A percentile compares a stretch with the other conserved stretches of the same genome.
Evolutionary conservation across 306 rosid genomes (phyloP).

Genomic region (Rubus idaeus): DNA sequence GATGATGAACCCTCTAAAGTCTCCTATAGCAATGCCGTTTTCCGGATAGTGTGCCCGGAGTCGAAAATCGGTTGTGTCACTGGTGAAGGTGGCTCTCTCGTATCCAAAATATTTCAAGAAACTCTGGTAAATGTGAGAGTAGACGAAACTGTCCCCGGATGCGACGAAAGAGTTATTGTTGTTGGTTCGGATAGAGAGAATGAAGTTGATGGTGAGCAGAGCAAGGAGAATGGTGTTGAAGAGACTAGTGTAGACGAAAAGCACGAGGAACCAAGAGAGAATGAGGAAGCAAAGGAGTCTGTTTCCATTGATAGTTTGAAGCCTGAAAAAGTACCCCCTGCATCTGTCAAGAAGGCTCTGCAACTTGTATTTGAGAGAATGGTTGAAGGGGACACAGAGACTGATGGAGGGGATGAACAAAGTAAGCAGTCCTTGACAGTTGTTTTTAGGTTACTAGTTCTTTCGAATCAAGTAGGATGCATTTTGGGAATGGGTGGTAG

Average conservation of each 20-base stretch:
- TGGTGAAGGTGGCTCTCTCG: slow-evolving; percentile 59
- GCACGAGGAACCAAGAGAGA: neutral
- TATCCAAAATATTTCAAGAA: slow-evolving; percentile 62
- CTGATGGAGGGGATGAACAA: slow-evolving; percentile 48
- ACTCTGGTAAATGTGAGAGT: slow-evolving; percentile 62
- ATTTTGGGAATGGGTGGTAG: slow-evolving; percentile 89
- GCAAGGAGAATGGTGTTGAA: slow-evolving; percentile 40
- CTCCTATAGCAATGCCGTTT: slow-evolving; percentile 39
- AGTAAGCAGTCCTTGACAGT: slow-evolving; percentile 34
- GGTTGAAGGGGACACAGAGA: slow-evolving; percentile 49
- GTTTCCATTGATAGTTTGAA: slow-evolving; percentile 31
- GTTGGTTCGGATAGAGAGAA: slow-evolving; percentile 54
- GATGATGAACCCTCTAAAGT: slow-evolving; percentile 32
- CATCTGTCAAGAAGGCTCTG: slow-evolving; percentile 61
- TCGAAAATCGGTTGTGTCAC: slow-evolving; percentile 54
- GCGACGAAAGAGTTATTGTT: slow-evolving; percentile 72
- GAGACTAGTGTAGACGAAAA: slow-evolving; percentile 34
- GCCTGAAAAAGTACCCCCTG: slow-evolving; percentile 26
- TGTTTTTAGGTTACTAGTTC: slow-evolving; percentile 66
- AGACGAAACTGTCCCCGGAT: slow-evolving; percentile 67
- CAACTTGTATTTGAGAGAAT: slow-evolving; percentile 65
- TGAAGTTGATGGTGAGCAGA: slow-evolving; percentile 11
- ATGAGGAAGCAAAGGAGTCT: slow-evolving; percentile 38
- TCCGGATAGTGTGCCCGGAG: slow-evolving; percentile 65
- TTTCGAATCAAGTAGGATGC: slow-evolving; percentile 85